Conservation (phyloP, 2,329 filamentous ascomycete genomes). For the Mariannaea elegans region DNA sequence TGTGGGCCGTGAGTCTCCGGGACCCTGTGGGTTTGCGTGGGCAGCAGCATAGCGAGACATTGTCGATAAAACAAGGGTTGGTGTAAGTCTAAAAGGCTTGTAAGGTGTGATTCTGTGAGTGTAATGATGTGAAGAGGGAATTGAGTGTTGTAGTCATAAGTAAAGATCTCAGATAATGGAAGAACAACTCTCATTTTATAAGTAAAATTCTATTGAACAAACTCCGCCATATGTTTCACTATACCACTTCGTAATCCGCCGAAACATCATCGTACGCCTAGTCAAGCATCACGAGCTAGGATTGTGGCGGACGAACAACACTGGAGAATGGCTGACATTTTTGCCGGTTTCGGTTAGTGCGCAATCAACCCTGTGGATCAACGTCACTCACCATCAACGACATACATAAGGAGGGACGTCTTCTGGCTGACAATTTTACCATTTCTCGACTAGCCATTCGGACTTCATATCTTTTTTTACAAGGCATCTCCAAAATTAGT, state of each 20-base stretch:
- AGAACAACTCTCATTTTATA: neutral
- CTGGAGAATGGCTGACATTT: conserved; percentile 14
- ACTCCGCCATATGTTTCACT: neutral
- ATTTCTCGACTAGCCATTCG: conserved; percentile 4
- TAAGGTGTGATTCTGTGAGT: neutral
- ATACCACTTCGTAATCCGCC: neutral
- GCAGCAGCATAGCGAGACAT: conserved; percentile 13
- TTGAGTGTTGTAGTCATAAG: neutral
- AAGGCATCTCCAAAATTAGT: neutral
- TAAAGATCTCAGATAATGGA: neutral
- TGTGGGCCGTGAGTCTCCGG: conserved; percentile 28
- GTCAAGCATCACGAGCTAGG: neutral
- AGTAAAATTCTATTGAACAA: neutral
- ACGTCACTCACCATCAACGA: neutral
- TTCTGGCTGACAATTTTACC: conserved; percentile 9
- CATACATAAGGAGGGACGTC: neutral
- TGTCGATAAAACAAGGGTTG: neutral
- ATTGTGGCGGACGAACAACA: neutral
- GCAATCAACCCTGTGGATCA: neutral
- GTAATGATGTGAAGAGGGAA: neutral
- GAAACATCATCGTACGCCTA: neutral
- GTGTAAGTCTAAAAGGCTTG: neutral
- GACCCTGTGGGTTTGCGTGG: conserved; percentile 15
- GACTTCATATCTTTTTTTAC: neutral
- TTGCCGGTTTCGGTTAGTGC: conserved; percentile 12